Conservation (phyloP, 768 basidiomycete genomes). For the Leccinum subgranulosum region DNA sequence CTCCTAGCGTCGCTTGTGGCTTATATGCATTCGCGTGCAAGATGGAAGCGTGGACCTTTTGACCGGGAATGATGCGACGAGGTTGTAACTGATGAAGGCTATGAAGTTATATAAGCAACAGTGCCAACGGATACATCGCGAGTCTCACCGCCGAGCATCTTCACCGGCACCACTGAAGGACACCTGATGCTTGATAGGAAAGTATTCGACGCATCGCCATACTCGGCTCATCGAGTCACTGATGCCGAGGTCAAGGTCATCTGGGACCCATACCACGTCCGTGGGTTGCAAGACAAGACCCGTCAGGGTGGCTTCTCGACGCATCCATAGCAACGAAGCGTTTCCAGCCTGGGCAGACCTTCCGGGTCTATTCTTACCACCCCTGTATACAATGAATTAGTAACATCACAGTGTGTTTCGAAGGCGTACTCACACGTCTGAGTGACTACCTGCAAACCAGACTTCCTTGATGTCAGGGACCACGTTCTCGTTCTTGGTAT, state of each 20-base stretch:
- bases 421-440: slow-evolving; percentile 28
- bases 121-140: not conserved
- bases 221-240: slow-evolving; percentile 16
- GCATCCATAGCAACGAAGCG: slow-evolving; percentile 33
- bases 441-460: slow-evolving; percentile 57
- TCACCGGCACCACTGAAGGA: slow-evolving; percentile 18
- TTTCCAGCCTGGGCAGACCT: slow-evolving; percentile 23
- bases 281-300: slow-evolving; percentile 28
- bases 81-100: slow-evolving; percentile 19
- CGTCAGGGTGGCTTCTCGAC: slow-evolving; percentile 23
- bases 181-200: slow-evolving; percentile 25
- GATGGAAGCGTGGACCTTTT: slow-evolving; percentile 26
- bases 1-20: slow-evolving; percentile 17
- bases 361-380: slow-evolving; percentile 24
- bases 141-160: slow-evolving; percentile 15
- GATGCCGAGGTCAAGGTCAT: slow-evolving; percentile 23
- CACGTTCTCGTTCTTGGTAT: not conserved
- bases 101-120: not conserved
- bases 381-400: slow-evolving; percentile 11
- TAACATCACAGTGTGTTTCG: accelerated
- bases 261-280: slow-evolving; percentile 27
- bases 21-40: slow-evolving; percentile 19
- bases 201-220: slow-evolving; percentile 18
- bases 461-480: slow-evolving; percentile 54
- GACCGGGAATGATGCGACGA: slow-evolving; percentile 27